These are phyloP conservation scores for Chrysoporthe cubensis DNA, from an alignment of 2,329 filamentous ascomycete genomes.

Conservation along the genomic window DNA sequence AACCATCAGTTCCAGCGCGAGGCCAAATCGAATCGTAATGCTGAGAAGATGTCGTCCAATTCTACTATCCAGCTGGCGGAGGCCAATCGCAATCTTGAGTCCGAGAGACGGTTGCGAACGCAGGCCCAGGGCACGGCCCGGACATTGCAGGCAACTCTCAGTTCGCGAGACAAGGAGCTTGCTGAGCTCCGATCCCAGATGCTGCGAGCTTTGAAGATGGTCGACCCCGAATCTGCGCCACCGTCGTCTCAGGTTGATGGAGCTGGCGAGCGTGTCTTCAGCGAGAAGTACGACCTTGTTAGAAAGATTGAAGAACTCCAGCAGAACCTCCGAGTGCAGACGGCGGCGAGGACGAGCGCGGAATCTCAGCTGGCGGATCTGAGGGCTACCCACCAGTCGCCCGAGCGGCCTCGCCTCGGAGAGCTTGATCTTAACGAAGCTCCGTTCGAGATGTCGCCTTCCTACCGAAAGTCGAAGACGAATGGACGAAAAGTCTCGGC, in stretches of 20 bases:
- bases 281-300: conserved; percentile 80
- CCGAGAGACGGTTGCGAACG: conserved; percentile 80
- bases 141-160: conserved; percentile 77
- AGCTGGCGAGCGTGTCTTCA: conserved; percentile 66
- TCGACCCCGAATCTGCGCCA: conserved; percentile 74
- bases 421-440: conserved; percentile 87
- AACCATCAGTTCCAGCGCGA: conserved; percentile 91
- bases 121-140: conserved; percentile 87
- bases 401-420: conserved; percentile 75
- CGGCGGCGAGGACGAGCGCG: conserved; percentile 78
- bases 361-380: conserved; percentile 82
- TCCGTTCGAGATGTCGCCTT: conserved; percentile 74
- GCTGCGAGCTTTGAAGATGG: conserved; percentile 80
- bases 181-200: conserved; percentile 79
- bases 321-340: conserved; percentile 81
- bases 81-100: conserved; percentile 85
- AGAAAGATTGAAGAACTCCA: conserved; percentile 88
- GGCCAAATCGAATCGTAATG: conserved; percentile 85
- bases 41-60: conserved; percentile 84
- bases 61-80: conserved; percentile 84
- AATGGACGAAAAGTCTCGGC: conserved; percentile 69
- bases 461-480: conserved; percentile 62
- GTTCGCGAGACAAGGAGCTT: conserved; percentile 79
- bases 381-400: conserved; percentile 74
- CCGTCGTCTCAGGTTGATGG: conserved; percentile 63